These are phyloP conservation scores for Cladosporium colombiae DNA, from an alignment of 2,329 filamentous ascomycete species.

Conservation along the genomic window DNA sequence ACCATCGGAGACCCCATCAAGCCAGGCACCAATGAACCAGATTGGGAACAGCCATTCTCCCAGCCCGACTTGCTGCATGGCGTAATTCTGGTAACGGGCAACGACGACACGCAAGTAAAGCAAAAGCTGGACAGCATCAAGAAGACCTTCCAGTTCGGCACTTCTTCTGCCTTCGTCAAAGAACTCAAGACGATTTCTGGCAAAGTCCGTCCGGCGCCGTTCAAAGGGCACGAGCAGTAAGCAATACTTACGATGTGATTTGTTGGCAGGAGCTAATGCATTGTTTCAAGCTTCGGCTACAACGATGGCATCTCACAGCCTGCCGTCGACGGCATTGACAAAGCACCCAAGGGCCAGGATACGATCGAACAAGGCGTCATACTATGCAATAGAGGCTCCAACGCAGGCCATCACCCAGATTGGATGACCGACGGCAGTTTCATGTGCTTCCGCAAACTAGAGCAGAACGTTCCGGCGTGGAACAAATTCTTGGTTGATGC, in stretches of 20 bases:
- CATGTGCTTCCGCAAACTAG: constrained; percentile 47
- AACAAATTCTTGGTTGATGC: constrained; percentile 43
- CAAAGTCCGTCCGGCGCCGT: constrained; percentile 38
- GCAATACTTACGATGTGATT: not conserved
- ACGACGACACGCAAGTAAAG: constrained; percentile 32
- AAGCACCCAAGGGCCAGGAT: constrained; percentile 36
- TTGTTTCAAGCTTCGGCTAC: constrained; percentile 44
- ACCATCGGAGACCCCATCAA: constrained; percentile 34
- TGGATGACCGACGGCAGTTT: constrained; percentile 51
- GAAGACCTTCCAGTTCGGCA: constrained; percentile 31
- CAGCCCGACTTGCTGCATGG: constrained; percentile 41
- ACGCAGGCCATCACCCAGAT: constrained; percentile 27
- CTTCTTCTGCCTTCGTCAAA: constrained; percentile 25
- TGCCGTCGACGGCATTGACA: constrained; percentile 37
- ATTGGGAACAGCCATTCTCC: constrained; percentile 32
- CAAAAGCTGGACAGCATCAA: constrained; percentile 35
- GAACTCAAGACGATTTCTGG: constrained; percentile 38
- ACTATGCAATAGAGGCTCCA: constrained; percentile 41
- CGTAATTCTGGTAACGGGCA: constrained; percentile 40
- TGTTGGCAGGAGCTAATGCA: not conserved
- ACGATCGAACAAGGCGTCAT: constrained; percentile 40
- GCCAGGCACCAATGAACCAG: constrained; percentile 24
- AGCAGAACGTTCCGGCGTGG: constrained; percentile 50
- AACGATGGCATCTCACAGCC: constrained; percentile 48
- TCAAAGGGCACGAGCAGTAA: constrained; percentile 44